These are phyloP conservation scores for Entomortierella beljakovae DNA, from an alignment of 192 early-diverging fungal genomes.

Conservation along the genomic window DNA sequence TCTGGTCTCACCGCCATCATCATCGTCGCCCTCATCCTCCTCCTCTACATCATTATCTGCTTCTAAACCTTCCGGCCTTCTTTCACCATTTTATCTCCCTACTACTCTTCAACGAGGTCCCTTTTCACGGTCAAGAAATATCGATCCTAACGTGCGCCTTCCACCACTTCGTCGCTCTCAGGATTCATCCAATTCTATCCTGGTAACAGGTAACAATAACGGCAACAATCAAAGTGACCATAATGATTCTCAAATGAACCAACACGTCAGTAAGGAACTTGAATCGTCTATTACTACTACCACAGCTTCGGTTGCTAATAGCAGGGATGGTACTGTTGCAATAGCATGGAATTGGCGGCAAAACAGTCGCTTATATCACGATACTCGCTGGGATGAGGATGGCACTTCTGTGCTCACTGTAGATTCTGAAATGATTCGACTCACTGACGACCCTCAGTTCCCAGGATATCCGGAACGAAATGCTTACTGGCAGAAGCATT, in stretches of 20 bases:
- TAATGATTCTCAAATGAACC: neutral
- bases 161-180: slow-evolving; percentile 3
- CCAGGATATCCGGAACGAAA: slow-evolving; percentile 49
- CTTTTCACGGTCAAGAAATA: neutral
- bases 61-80: neutral
- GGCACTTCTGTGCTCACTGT: slow-evolving; percentile 16
- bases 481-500: slow-evolving; percentile 44
- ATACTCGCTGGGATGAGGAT: slow-evolving; percentile 45
- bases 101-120: neutral
- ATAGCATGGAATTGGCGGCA: slow-evolving; percentile 13
- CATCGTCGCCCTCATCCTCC: no score
- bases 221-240: neutral
- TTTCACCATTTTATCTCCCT: slow-evolving; percentile 33
- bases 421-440: slow-evolving; percentile 21
- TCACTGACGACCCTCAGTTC: slow-evolving; percentile 23
- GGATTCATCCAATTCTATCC: neutral
- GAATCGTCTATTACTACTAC: neutral
- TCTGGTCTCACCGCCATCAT: no score
- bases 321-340: neutral
- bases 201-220: neutral
- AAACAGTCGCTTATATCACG: slow-evolving; percentile 30
- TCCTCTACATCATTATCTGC: neutral
- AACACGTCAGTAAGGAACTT: neutral
- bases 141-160: slow-evolving; percentile 4
- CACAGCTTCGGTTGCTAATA: neutral